Evolutionary conservation across 1,284 basidiomycete species (phyloP), one percentile per base, ranked within the genome.

Genomic region (Leucoagaricus sp.): DNA sequence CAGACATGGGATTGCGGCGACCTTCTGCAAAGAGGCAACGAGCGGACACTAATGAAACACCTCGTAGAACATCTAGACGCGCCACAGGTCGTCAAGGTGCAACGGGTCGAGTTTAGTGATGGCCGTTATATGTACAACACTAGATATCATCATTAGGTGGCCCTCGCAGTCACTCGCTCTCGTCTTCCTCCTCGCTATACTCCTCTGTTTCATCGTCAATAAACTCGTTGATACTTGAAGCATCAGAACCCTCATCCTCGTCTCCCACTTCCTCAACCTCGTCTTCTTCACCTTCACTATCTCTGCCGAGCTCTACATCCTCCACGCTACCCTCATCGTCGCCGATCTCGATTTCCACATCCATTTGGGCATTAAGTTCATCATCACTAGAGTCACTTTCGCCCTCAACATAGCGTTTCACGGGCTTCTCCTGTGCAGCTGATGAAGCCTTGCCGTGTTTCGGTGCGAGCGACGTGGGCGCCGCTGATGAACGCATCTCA

Each of bases 121-220:
- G 38, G n/a, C 28, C 12, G 15, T 12, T 23, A 23, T 42, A 42
- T 42, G 31, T 49, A 49, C 34, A 49, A 13, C 17, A 21, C 49
- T 25, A 9, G 26, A 21, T 19, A 44, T 17, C 28, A 25, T 40
- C 50, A 36, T 31, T n/a, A n/a, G n/a, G n/a, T n/a, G n/a, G n/a
- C n/a, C n/a, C 47, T 13, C 42, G 41, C 40, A 34, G 34, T 51
- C 49, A 57, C 67, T 82, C 79, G 64, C 78, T 82, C 54, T 78
- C 81, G 1, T 85, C 84, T 33, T 85, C 83, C 25, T 85, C 84
- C 17, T 83, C 83, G 54, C 82, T 79, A 63, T 81, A 82, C 64
- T 89, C 88, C 55, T 91, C 87, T 17, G 85, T 86, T 63, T 89
- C 87, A 59, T 88, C 88, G 64, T 89, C 87, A 40, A 88, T 84